Base-by-base conservation (phyloP, 306 rosid genomes). In the Abrus precatorius region DNA sequence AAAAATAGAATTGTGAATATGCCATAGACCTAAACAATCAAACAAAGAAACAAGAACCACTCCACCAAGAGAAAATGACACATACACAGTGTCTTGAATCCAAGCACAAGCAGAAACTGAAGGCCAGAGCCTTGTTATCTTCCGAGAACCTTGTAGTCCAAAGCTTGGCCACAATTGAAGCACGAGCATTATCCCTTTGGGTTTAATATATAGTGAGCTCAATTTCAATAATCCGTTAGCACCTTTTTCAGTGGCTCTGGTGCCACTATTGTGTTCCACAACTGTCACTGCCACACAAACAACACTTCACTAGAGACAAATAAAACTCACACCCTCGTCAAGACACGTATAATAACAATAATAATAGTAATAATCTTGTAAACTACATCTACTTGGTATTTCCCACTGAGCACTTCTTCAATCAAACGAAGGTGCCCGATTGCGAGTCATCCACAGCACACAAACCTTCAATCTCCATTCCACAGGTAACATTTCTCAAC, bases 231-330 rank as follows among this genome's bases (percentile, higher is more conserved):
- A 88, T 90, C 97, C 89, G 48, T 75, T 82, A 32, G 8, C 48
- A 14, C 41, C 66, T 8, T 76, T 86, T 95, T 93, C 97, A 91
- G 99, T 95, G 99, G 98, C 83, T 89, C 88, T 90, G 88, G 76
- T 82, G 79, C 72, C 47, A 82, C 92, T 89, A 84, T 32, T 77
- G 32, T 76, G 30, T 72, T 78, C 85, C 86, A 66, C 71, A 78
- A 57, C 67, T 65, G 83, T 71, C 81, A 86, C 81, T 82, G 89
- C 93, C 95, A 84, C 91, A 85, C 55, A 85, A 20, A 77, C 8
- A 9, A 9, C 13, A 32, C 47, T 70, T 74, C 27, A 67, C 49
- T 32, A 47, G 59, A 32, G 80, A 86, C 84, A 76, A 76, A 83
- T 1, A 65, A 36, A 8, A 45, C 63, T 32, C 84, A n/a, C 40